Conservation (phyloP, 2,329 filamentous ascomycete genomes). For the Lachnellula willkommii region DNA sequence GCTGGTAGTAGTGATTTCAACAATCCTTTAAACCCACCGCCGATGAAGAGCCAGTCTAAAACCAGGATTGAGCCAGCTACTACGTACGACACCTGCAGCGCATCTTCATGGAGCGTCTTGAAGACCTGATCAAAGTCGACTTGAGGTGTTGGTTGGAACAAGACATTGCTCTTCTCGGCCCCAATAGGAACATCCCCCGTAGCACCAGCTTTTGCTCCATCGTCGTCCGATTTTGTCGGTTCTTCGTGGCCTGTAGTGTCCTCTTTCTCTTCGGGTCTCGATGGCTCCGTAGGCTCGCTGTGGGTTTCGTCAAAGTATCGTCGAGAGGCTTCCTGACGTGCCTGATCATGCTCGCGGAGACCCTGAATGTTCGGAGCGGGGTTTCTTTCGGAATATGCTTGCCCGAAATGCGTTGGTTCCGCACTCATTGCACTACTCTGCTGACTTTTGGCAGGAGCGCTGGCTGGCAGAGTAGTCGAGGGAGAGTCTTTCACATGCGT, state of each 20-base stretch:
- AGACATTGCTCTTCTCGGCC: conserved; percentile 21
- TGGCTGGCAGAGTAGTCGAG: too few species aligned
- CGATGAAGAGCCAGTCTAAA: conserved; percentile 18
- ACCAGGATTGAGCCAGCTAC: conserved; percentile 11
- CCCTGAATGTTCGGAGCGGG: conserved; percentile 22
- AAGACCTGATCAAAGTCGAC: conserved; percentile 15
- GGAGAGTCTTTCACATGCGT: too few species aligned
- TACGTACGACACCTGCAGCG: conserved; percentile 11
- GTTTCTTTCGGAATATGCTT: conserved; percentile 21
- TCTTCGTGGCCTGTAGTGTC: conserved; percentile 1
- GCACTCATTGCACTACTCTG: neutral
- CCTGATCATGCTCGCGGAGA: conserved; percentile 11
- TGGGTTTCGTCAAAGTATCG: conserved; percentile 14
- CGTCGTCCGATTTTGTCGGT: conserved; percentile 1
- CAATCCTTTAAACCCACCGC: conserved; percentile 14
- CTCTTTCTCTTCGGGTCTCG: conserved; percentile 1
- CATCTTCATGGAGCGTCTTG: conserved; percentile 12
- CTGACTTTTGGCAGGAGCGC: neutral
- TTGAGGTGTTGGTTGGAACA: conserved; percentile 17
- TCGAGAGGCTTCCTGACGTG: conserved; percentile 13
- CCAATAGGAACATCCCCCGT: conserved; percentile 20
- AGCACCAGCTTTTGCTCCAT: conserved; percentile 11
- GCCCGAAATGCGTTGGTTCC: conserved; percentile 15
- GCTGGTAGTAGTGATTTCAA: conserved; percentile 16
- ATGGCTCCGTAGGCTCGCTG: neutral